Conservation (phyloP, 257 asterid species). For the Solanum appendiculatum region DNA sequence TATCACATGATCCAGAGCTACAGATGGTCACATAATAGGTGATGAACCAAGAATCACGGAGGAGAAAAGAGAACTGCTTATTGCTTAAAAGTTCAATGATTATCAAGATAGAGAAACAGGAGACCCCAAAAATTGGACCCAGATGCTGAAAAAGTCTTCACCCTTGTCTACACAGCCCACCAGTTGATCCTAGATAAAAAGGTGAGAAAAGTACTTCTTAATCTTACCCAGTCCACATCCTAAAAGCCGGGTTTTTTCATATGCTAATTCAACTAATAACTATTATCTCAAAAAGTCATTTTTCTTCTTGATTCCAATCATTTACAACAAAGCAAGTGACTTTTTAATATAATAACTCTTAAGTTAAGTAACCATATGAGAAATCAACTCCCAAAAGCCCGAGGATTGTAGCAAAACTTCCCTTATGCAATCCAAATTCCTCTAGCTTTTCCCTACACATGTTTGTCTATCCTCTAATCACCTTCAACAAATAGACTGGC, state of each 20-base stretch:
- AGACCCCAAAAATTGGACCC: not conserved
- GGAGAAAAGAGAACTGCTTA: not conserved
- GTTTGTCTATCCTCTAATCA: not conserved
- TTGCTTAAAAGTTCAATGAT: not conserved
- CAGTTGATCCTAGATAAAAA: not conserved
- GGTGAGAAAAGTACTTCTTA: not conserved
- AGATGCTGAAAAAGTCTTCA: not conserved
- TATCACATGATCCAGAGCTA: not conserved
- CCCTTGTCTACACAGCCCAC: not conserved
- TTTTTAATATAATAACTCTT: not conserved
- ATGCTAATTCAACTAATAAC: not conserved
- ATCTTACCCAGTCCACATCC: not conserved
- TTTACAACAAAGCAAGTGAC: not conserved
- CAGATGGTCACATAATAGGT: not conserved
- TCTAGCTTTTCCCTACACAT: not conserved
- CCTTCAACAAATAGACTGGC: not conserved
- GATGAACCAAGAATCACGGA: not conserved
- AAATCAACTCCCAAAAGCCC: not conserved
- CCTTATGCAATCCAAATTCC: not conserved
- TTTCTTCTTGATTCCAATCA: not conserved
- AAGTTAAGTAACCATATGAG: not conserved
- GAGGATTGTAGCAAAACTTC: not conserved
- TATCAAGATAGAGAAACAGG: not conserved
- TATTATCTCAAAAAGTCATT: not conserved
- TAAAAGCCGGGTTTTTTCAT: not conserved